Evolutionary conservation across 768 basidiomycete genomes (phyloP).

Genomic region (Mycena albidolilacea): DNA sequence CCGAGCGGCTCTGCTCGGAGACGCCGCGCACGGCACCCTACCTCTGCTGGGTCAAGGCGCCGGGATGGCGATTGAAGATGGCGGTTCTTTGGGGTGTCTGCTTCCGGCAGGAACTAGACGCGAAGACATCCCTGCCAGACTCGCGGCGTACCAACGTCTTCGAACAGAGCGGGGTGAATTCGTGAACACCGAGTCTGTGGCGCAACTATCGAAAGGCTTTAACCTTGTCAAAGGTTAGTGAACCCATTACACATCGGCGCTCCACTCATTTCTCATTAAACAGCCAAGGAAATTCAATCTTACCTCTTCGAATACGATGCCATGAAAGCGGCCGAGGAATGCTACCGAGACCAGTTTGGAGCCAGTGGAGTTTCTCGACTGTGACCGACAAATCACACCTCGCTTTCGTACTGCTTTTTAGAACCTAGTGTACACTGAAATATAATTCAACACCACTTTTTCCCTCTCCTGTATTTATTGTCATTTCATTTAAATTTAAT

Average conservation of each 20-base stretch:
- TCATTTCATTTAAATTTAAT: too few relatives aligned
- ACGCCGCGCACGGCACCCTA: background rate
- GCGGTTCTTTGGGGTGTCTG: background rate
- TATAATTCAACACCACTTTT: too few relatives aligned
- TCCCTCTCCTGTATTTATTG: too few relatives aligned
- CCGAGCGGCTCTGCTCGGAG: background rate
- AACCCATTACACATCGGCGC: background rate
- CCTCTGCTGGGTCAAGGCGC: background rate
- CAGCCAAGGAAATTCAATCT: background rate
- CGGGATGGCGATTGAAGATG: background rate
- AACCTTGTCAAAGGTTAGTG: background rate
- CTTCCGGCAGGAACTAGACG: background rate
- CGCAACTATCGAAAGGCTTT: background rate
- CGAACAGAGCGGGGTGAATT: background rate
- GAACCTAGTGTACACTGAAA: too few relatives aligned
- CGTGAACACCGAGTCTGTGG: background rate
- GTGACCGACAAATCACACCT: too few relatives aligned
- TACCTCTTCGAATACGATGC: constrained; percentile 1
- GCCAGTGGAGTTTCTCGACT: too few relatives aligned
- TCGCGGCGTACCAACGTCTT: background rate
- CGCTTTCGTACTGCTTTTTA: too few relatives aligned
- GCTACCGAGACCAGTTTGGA: background rate
- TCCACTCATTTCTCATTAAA: background rate
- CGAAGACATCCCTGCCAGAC: background rate
- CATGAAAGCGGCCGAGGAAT: background rate